These are phyloP conservation scores for Cercospora zeae-maydis DNA, from an alignment of 2,329 filamentous ascomycete species.

Conservation along the genomic window DNA sequence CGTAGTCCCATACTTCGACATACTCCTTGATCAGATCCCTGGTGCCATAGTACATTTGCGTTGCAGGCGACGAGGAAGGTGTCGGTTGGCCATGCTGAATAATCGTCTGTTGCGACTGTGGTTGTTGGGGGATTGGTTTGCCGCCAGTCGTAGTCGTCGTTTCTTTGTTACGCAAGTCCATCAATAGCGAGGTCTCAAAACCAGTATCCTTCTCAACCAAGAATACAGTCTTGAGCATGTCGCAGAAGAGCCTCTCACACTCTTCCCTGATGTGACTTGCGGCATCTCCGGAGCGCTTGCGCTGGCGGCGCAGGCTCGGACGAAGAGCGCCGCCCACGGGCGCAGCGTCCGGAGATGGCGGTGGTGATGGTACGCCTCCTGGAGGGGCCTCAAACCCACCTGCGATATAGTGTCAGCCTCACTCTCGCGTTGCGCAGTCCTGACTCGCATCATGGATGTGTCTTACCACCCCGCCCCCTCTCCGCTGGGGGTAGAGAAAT, in stretches of 20 bases:
- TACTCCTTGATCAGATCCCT: slow-evolving; percentile 54
- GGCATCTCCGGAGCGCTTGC: slow-evolving; percentile 71
- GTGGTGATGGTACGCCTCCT: slow-evolving; percentile 74
- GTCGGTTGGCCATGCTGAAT: slow-evolving; percentile 35
- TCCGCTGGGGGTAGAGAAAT: slow-evolving; percentile 86
- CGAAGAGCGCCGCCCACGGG: slow-evolving; percentile 20
- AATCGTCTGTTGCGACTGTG: slow-evolving; percentile 20
- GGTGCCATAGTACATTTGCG: slow-evolving; percentile 24
- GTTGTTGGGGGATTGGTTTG: slow-evolving; percentile 23
- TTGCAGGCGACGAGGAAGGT: slow-evolving; percentile 37
- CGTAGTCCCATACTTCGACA: slow-evolving; percentile 83
- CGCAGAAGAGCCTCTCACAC: slow-evolving; percentile 99
- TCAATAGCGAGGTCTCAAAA: slow-evolving; percentile 78
- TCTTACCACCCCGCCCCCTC: slow-evolving; percentile 52
- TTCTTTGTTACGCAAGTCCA: slow-evolving; percentile 60
- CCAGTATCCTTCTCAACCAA: slow-evolving; percentile 85
- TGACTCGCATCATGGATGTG: background rate
- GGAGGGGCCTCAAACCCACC: slow-evolving; percentile 90
- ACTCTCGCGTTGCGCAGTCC: background rate
- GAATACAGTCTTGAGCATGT: slow-evolving; percentile 90
- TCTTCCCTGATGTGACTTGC: slow-evolving; percentile 95
- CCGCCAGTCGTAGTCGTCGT: slow-evolving; percentile 21
- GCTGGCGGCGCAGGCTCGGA: slow-evolving; percentile 27
- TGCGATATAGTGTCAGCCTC: slow-evolving; percentile 53
- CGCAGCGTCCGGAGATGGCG: slow-evolving; percentile 65